Base-by-base conservation (phyloP, 2,329 filamentous ascomycete species). In the Neoascochyta sp. region DNA sequence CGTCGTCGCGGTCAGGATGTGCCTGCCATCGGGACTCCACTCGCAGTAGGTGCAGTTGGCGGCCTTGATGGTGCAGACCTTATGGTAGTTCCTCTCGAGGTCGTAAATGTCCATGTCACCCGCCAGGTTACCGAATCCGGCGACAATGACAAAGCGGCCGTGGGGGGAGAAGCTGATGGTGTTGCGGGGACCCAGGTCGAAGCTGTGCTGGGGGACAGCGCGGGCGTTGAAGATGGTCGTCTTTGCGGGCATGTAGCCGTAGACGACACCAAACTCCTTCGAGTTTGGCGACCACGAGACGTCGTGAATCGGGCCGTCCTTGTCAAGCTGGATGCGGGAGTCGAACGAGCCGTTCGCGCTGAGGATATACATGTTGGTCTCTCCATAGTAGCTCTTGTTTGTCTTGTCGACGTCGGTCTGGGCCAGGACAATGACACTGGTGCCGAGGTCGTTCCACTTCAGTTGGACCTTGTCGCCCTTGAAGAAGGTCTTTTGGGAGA, bases 161-260 rank as follows among this genome's bases (percentile, higher is more conserved):
- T 86, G 88, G 10, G 92, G 90, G 9, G 90, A 96, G 68, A 95
- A 98, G 29, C 82, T 74, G 57, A 96, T 92, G 29, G 90, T 96
- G 68, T 98, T 98, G 55, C 92, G 83, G 9, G 92, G 92, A 3
- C 74, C 83, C 30, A 95, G 75, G 29, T 87, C 79, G 67, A 98
- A 95, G 37, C 76, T 86, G 66, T 95, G 86, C 35, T 83, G 83
- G 12, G 83, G 74, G 36, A 88, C 76, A 41, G 86, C 92, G 43
- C 86, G 82, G 52, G 83, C 78, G 64, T 95, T 95, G 77, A 96
- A 98, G 49, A 98, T 92, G 48, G 90, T 95, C 3, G 90, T 92
- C 75, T 96, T 96, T 33, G 92, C 86, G n/a, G 92, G 92, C 88
- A 95, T 96, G 66, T 86, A 96, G 40, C 92, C 92, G 61, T 98